Evolutionary conservation across 352 stramenopile genomes (phyloP).

Genomic region (Pythium insidiosum): DNA sequence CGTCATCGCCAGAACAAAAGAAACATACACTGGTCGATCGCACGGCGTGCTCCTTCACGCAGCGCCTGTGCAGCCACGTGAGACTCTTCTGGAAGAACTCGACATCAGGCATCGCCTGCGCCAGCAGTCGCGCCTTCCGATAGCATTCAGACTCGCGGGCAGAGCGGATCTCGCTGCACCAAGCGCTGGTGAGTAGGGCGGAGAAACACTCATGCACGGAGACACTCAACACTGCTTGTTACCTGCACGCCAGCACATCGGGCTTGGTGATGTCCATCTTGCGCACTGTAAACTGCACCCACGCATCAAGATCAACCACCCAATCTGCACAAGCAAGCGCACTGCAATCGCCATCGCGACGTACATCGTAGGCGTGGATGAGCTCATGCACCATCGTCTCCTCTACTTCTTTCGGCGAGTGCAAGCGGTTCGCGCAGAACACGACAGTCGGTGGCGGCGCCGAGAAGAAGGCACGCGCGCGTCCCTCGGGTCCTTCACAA

Average conservation of each 20-base stretch:
- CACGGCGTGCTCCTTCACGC: slow-evolving; percentile 66
- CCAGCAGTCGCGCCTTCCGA: slow-evolving; percentile 58
- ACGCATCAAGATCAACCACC: not conserved
- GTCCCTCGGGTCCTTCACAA: slow-evolving; percentile 51
- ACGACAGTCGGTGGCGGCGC: slow-evolving; percentile 72
- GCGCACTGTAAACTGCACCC: slow-evolving; percentile 67
- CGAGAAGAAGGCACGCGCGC: slow-evolving; percentile 77
- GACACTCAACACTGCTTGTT: no score
- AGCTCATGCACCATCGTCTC: slow-evolving; percentile 83
- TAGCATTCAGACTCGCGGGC: slow-evolving; percentile 81
- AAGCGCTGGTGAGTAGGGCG: no score
- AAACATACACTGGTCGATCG: slow-evolving; percentile 63
- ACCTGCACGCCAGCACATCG: slow-evolving; percentile 75
- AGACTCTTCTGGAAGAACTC: slow-evolving; percentile 56
- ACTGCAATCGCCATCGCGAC: slow-evolving; percentile 1
- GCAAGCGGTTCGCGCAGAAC: slow-evolving; percentile 74
- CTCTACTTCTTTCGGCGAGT: slow-evolving; percentile 63
- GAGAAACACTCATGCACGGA: no score
- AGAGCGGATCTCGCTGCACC: slow-evolving; percentile 63
- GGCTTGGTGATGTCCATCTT: slow-evolving; percentile 84
- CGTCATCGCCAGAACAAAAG: not conserved
- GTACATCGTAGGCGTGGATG: slow-evolving; percentile 79
- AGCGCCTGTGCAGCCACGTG: slow-evolving; percentile 51
- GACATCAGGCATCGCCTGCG: slow-evolving; percentile 43
- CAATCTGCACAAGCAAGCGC: not conserved